Percentiles rank a stretch among this genome's conserved stretches.
Conservation (phyloP, 2,329 filamentous ascomycete genomes). For the Clonostachys byssicola region DNA sequence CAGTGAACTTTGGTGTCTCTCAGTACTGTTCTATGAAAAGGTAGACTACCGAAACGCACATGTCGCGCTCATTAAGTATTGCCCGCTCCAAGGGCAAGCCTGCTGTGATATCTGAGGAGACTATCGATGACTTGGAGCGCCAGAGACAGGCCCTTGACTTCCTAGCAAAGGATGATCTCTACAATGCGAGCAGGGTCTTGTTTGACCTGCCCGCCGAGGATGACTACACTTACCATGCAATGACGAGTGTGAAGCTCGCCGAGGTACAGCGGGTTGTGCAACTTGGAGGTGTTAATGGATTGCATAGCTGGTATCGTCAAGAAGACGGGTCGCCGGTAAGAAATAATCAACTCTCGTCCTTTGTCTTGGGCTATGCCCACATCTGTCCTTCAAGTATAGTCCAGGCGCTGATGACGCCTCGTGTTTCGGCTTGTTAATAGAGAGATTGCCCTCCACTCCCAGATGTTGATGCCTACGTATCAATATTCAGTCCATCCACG, state of each 20-base stretch:
- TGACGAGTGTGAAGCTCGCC: constrained; percentile 40
- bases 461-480: constrained; percentile 64
- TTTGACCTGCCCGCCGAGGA: constrained; percentile 39
- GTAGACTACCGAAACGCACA: no score
- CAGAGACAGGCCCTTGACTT: constrained; percentile 27
- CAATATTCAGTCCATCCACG: constrained; percentile 59
- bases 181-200: constrained; percentile 35
- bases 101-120: constrained; percentile 34
- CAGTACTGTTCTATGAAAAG: no score
- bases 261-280: constrained; percentile 42
- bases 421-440: constrained; percentile 9
- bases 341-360: neutral
- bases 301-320: constrained; percentile 44
- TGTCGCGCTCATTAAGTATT: no score
- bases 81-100: constrained; percentile 38
- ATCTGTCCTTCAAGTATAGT: neutral
- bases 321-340: constrained; percentile 26
- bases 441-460: constrained; percentile 42
- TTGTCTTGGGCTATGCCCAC: neutral
- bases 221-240: constrained; percentile 46
- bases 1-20: no score
- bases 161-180: constrained; percentile 33
- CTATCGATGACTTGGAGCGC: constrained; percentile 29
- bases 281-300: constrained; percentile 35
- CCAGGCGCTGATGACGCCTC: constrained; percentile 2